Evolutionary conservation across 106 monocot species (phyloP).

Genomic region (Dioscorea alata): DNA sequence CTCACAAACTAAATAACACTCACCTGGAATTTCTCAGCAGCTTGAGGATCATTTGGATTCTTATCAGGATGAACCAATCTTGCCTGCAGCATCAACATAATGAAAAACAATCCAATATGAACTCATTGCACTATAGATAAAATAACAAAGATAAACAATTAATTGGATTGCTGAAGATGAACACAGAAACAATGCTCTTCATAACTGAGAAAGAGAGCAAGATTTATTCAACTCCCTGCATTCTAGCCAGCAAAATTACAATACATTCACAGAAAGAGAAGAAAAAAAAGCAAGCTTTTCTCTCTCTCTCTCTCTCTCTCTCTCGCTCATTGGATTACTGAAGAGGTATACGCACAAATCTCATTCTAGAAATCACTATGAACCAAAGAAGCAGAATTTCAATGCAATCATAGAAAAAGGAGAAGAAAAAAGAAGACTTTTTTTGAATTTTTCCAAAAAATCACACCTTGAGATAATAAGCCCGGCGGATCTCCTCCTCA

Average conservation of each 20-base stretch:
- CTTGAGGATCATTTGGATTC: slow-evolving; percentile 50
- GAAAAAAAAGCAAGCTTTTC: not conserved
- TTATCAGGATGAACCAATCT: slow-evolving; percentile 55
- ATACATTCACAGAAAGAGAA: not conserved
- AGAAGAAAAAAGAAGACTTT: not conserved
- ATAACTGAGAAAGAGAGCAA: not conserved
- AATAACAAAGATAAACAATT: too few species aligned
- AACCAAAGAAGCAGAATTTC: not conserved
- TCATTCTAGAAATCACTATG: not conserved
- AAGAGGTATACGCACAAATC: too few species aligned
- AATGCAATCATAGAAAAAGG: not conserved
- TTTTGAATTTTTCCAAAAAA: too few species aligned
- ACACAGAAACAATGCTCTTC: not conserved
- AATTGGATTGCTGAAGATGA: too few species aligned
- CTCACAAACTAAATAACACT: slow-evolving; percentile 2
- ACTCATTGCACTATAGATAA: not conserved
- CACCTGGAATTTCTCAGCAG: slow-evolving; percentile 56
- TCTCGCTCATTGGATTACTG: too few species aligned
- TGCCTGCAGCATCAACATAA: slow-evolving; percentile 23
- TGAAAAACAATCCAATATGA: not conserved
- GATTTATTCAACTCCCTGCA: not conserved
- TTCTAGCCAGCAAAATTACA: not conserved
- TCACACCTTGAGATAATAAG: slow-evolving; percentile 66
- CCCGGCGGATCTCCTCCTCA: slow-evolving; percentile 68
- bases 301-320: too few species aligned